Evolutionary conservation across 768 basidiomycete genomes (phyloP).

Genomic region (Candolleomyces efflorescens): DNA sequence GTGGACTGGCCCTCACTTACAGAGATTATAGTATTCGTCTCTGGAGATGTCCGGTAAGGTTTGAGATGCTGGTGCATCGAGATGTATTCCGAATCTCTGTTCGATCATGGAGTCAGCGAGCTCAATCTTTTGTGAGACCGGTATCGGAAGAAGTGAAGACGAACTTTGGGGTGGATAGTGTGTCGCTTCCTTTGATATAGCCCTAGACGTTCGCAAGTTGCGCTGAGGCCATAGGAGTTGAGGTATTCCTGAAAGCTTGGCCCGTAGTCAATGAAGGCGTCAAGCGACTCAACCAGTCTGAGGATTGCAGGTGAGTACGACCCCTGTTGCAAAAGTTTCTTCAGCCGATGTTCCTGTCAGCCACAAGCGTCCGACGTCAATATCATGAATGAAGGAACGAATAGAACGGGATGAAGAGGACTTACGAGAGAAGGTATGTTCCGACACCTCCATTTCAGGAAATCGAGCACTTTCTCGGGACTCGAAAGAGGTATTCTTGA

Average conservation of each 20-base stretch:
- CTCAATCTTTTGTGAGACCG: background rate
- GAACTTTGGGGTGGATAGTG: conserved; percentile 27
- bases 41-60: conserved; percentile 29
- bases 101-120: background rate
- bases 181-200: conserved; percentile 25
- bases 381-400: background rate
- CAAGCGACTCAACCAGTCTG: conserved; percentile 32
- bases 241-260: conserved; percentile 30
- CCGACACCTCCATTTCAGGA: conserved; percentile 31
- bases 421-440: conserved; percentile 24
- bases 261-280: conserved; percentile 38
- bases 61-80: conserved; percentile 23
- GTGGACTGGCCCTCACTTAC: conserved; percentile 20
- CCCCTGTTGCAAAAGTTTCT: conserved; percentile 22
- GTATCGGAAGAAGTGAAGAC: background rate
- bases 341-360: conserved; percentile 21
- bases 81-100: conserved; percentile 31
- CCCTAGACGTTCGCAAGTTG: conserved; percentile 18
- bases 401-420: background rate
- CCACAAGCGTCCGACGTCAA: too few species aligned
- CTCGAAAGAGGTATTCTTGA: conserved; percentile 23
- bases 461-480: conserved; percentile 32
- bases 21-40: conserved; percentile 35
- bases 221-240: conserved; percentile 18
- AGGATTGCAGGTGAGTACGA: conserved; percentile 30